Percentiles rank a stretch among this genome's conserved stretches.
Evolutionary conservation across 2,329 filamentous ascomycete genomes (phyloP).

Genomic region (Alternaria ventricosa): DNA sequence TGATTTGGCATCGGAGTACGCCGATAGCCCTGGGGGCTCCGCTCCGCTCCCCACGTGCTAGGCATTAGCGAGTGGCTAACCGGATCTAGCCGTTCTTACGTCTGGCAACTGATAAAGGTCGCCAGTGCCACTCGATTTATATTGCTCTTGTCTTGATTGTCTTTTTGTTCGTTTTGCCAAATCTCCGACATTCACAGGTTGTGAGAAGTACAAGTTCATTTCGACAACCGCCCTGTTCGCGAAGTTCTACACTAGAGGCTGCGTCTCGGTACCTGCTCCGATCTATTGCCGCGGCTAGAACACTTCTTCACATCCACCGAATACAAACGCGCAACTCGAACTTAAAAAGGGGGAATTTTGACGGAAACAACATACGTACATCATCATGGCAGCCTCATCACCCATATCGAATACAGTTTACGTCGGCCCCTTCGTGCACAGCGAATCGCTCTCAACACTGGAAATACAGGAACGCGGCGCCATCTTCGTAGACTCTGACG

Average conservation of each 20-base stretch:
- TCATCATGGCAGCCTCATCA: conserved; percentile 39
- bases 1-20: conserved; percentile 21
- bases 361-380: neutral
- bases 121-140: neutral
- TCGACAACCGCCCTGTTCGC: neutral
- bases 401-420: conserved; percentile 56
- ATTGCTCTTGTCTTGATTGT: neutral
- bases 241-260: neutral
- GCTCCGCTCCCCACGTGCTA: conserved; percentile 24
- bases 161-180: neutral
- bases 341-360: neutral
- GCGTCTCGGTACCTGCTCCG: neutral
- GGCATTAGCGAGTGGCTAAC: conserved; percentile 25
- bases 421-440: conserved; percentile 68
- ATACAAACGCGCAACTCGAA: neutral
- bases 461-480: conserved; percentile 56
- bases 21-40: conserved; percentile 15
- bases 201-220: neutral
- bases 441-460: conserved; percentile 54
- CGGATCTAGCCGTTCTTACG: conserved; percentile 6
- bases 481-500: conserved; percentile 60
- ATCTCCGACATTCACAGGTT: neutral
- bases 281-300: neutral
- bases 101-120: conserved; percentile 23
- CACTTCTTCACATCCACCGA: neutral